Evolutionary conservation across 2,329 filamentous ascomycete genomes (phyloP), one percentile per base, ranked within the genome.

Genomic region (Drechslerella stenobrocha): DNA sequence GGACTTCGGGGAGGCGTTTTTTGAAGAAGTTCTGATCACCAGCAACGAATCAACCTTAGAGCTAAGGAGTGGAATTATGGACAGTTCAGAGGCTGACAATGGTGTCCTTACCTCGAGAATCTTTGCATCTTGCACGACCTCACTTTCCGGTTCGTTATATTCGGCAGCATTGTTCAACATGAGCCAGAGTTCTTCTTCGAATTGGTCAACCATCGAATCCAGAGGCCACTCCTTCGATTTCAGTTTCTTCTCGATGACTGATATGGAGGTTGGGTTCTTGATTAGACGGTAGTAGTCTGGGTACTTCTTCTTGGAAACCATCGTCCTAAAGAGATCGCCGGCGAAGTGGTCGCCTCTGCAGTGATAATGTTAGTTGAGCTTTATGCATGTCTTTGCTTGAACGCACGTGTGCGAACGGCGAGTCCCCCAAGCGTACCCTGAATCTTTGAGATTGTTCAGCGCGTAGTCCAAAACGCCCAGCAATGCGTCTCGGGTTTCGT

Each of bases 231-330:
- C 47, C 11, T 35, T 32, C 2, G 34, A 18, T 13, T 51, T 51
- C 4, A 67, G 24, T 18, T 67, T 67, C 18, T 53, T 60, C 15
- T 47, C 24, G 9, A 67, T 67, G 23, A 46, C 50, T 8, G 47
- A 40, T 3, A 67, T 28, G 1, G 63, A 42, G 1, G 60, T 60
- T n/a, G 63, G 63, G 2, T 35, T 46, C 24, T 55, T 60, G n/a
- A 67, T 67, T 2, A 67, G n/a, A 11, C 28, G 22, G 15, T 67
- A 67, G 23, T 67, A 67, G 15, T 67, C 50, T 1, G 63, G 63
- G 15, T 51, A 67, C 15, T 60, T 28, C 18, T 60, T 67, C 28
- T 55, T 60, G 9, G 50, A 34, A 8, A 60, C 55, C 1, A 52
- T 45, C 3, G 35, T 22, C 9, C 50, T 34, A 18, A 67, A 67